Evolutionary conservation across 768 basidiomycete genomes (phyloP), one percentile per base, ranked within the genome.

Genomic region (Tricholoma terreum): DNA sequence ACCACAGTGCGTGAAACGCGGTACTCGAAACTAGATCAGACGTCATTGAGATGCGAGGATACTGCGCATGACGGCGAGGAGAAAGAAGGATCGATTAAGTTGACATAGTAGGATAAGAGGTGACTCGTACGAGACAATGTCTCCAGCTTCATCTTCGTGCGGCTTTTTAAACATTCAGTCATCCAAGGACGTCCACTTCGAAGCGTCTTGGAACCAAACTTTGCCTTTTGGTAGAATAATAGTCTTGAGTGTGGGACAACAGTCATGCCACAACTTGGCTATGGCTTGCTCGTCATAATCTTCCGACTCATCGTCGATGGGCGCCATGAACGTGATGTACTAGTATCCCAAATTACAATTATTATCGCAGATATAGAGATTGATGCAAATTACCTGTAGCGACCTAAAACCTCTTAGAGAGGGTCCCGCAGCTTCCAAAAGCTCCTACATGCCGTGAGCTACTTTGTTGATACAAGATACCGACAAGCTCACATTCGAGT

Each of bases 321-420:
- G 76, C 2, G 82, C 81, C 76, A 87, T 84, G 63, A 84, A 84
- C 7, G 85, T 86, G 19, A 86, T 76, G 57, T 84, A 85, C 60
- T 82, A 64, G 45, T n/a, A n/a, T n/a, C n/a, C n/a, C 68, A 59
- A 48, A 56, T 14, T 48, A 48, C 33, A 38, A 17, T 6, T 34
- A 15, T 15, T 46, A 34, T 42, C 43, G 11, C 3, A 30, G 24
- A n/a, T n/a, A n/a, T n/a, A n/a, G n/a, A n/a, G n/a, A n/a, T n/a
- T n/a, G n/a, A n/a, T n/a, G n/a, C n/a, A n/a, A n/a, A n/a, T n/a
- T 22, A 74, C 75, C 62, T 73, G 67, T 7, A 80, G 63, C 14
- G 71, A 66, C 45, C 67, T 78, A 58, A 87, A 86, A 3, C 67
- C 67, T 19, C 69, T 58, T 3, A 86, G 69, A 27, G 71, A 64